Evolutionary conservation across 768 basidiomycete species (phyloP).

Genomic region (Tulasnella calospora): DNA sequence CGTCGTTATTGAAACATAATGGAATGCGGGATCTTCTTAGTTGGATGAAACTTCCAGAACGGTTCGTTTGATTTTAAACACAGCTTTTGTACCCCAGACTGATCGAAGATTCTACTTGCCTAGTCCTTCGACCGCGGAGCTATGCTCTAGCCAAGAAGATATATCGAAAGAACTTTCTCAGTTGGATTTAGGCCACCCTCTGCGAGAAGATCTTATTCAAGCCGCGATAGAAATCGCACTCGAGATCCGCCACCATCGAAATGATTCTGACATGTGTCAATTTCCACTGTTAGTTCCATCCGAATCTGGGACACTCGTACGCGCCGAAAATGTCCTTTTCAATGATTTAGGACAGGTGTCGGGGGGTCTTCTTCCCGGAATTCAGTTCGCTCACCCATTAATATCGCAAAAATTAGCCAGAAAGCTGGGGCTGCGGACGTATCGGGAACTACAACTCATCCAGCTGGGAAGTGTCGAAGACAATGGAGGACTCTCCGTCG

Average conservation of each 20-base stretch:
- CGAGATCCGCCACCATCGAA: not conserved
- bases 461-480: not conserved
- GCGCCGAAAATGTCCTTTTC: not conserved
- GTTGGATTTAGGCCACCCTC: not conserved
- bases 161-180: not conserved
- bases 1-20: not conserved
- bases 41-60: not conserved
- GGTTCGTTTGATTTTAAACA: not conserved
- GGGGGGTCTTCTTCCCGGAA: not conserved
- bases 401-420: not conserved
- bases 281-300: not conserved
- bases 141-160: not conserved
- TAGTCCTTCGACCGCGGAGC: not conserved
- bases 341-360: not conserved
- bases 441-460: not conserved
- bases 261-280: not conserved
- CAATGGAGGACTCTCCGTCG: not conserved
- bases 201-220: not conserved
- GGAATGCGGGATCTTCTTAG: not conserved
- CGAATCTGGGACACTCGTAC: not conserved
- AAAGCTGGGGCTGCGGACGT: not conserved
- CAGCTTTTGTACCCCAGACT: not conserved
- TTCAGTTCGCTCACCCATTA: not conserved
- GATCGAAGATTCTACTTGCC: not conserved
- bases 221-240: not conserved